Percentiles rank a stretch among this genome's conserved stretches.
phyloP scores from a whole-genome alignment of 192 early-diverging fungal genomes.

The Entomortierella beljakovae region DNA sequence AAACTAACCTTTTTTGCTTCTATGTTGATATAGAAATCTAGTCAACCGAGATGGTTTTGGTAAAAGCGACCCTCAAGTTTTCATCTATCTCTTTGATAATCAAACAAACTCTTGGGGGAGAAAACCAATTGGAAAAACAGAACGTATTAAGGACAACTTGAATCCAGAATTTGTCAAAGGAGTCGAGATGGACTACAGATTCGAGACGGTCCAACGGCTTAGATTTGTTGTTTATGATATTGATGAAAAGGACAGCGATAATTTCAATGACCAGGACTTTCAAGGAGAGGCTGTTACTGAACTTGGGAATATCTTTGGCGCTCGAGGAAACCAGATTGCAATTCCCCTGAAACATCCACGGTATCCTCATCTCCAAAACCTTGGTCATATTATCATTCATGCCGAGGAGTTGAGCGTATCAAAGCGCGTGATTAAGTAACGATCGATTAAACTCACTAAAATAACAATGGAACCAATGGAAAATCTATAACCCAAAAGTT shows the following conservation, averaged over 20 bases:
- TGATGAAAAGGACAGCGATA: slow-evolving; percentile 51
- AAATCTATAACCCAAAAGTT: neutral
- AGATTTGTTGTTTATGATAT: slow-evolving; percentile 46
- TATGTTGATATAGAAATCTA: slow-evolving; percentile 9
- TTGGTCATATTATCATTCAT: slow-evolving; percentile 49
- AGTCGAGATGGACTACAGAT: slow-evolving; percentile 56
- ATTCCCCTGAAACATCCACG: slow-evolving; percentile 16
- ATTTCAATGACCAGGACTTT: slow-evolving; percentile 52
- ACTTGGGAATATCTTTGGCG: slow-evolving; percentile 29
- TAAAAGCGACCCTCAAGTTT: slow-evolving; percentile 42
- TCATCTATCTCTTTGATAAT: slow-evolving; percentile 34
- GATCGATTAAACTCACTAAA: neutral
- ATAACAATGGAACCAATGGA: neutral
- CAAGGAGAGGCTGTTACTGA: slow-evolving; percentile 48
- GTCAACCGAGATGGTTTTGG: slow-evolving; percentile 5
- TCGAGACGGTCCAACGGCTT: slow-evolving; percentile 59
- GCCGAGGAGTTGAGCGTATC: slow-evolving; percentile 54
- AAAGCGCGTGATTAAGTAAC: slow-evolving; percentile 50
- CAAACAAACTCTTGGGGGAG: slow-evolving; percentile 21
- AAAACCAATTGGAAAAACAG: slow-evolving; percentile 37
- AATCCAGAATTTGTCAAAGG: slow-evolving; percentile 60
- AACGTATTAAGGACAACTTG: slow-evolving; percentile 58
- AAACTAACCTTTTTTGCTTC: neutral
- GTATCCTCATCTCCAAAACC: neutral
- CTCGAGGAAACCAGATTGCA: slow-evolving; percentile 1